A percentile compares a stretch with the other conserved stretches of the same genome.
Evolutionary conservation across 192 early-diverging fungal genomes (phyloP).

Genomic region (Lunasporangiospora selenospora): DNA sequence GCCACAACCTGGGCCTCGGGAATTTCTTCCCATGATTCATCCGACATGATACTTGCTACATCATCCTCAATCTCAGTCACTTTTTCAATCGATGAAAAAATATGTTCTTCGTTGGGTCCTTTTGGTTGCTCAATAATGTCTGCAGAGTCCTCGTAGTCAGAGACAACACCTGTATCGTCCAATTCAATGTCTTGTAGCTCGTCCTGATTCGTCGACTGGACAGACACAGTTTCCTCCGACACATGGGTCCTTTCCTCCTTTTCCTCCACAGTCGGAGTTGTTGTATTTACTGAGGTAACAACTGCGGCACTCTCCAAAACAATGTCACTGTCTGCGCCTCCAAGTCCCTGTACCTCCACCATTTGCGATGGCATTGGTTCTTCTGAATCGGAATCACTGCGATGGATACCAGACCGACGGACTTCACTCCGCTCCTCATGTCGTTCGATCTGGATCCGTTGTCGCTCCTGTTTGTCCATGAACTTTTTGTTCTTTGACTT

Average conservation of each 20-base stretch:
- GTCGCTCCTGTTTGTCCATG: background rate
- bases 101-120: background rate
- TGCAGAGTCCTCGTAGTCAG: background rate
- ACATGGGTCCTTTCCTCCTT: background rate
- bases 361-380: background rate
- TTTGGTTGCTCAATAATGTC: slow-evolving; percentile 3
- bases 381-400: slow-evolving; percentile 6
- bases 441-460: slow-evolving; percentile 2
- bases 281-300: background rate
- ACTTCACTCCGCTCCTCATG: background rate
- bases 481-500: slow-evolving; percentile 34
- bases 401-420: slow-evolving; percentile 22
- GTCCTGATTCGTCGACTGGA: background rate
- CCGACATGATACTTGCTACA: slow-evolving; percentile 9
- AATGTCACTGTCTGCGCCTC: background rate
- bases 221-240: background rate
- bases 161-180: background rate
- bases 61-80: too few relatives aligned
- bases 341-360: background rate
- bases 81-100: too few relatives aligned
- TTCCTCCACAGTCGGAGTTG: background rate
- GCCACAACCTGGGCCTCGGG: slow-evolving; percentile 7
- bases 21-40: slow-evolving; percentile 45
- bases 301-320: background rate
- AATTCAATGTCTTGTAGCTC: slow-evolving; percentile 4